phyloP scores from a whole-genome alignment of 169 alveolate genomes.

The Eimeria brunetti region DNA sequence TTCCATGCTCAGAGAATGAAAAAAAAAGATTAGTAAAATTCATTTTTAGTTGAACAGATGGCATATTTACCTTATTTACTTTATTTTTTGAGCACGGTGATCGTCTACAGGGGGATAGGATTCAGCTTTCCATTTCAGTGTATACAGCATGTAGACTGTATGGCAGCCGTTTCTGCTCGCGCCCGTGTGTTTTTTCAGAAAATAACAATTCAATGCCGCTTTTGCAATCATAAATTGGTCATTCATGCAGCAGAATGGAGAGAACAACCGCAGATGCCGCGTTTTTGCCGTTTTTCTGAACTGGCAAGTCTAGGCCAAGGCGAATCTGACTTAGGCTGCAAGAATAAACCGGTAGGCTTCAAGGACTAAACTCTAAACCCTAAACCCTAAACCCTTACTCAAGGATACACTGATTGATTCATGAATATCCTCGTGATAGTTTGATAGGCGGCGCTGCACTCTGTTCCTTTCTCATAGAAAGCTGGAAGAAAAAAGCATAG shows the following conservation, averaged over 20 bases:
- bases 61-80: too few species aligned
- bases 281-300: conserved; percentile 73
- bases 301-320: conserved; percentile 52
- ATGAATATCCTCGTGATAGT: too few species aligned
- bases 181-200: conserved; percentile 11
- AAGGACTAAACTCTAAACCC: neutral
- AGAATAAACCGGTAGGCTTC: conserved; percentile 61
- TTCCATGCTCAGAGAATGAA: neutral
- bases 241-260: conserved; percentile 81
- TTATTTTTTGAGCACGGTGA: neutral
- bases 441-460: too few species aligned
- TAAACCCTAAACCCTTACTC: too few species aligned
- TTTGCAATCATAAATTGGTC: conserved; percentile 80
- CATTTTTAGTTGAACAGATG: neutral
- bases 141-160: too few species aligned
- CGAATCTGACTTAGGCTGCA: conserved; percentile 76
- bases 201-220: conserved; percentile 79
- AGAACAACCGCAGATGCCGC: conserved; percentile 79
- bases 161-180: neutral
- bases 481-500: too few species aligned
- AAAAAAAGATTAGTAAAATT: neutral
- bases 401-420: too few species aligned
- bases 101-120: neutral
- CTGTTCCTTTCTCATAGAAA: too few species aligned
- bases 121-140: neutral